A percentile compares a stretch with the other conserved stretches of the same genome.
Evolutionary conservation across 108 stramenopile species (phyloP).

Genomic region (Mayamaea pseudoterrestris): DNA sequence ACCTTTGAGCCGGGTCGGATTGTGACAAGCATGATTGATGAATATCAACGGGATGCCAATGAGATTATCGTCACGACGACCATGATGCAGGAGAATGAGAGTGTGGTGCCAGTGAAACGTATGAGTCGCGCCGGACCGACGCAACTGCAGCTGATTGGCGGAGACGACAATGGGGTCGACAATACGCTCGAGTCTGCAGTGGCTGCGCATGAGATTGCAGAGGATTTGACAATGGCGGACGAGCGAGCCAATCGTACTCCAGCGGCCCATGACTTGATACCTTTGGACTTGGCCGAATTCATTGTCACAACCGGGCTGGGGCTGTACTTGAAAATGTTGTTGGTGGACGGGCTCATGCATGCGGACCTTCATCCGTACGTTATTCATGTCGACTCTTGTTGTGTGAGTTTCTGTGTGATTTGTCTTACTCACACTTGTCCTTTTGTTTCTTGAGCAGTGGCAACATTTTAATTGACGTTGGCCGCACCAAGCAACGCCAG

Average conservation of each 20-base stretch:
- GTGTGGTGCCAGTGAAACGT: too few relatives aligned
- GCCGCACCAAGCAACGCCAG: too few relatives aligned
- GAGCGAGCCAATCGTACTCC: too few relatives aligned
- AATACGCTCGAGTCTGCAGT: too few relatives aligned
- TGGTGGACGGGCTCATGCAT: constrained; percentile 71
- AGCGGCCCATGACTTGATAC: constrained; percentile 24
- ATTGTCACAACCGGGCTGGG: constrained; percentile 60
- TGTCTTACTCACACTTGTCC: too few relatives aligned
- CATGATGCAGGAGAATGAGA: too few relatives aligned
- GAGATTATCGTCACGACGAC: background rate
- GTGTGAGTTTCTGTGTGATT: constrained; percentile 3
- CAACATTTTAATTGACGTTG: too few relatives aligned
- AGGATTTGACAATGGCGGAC: too few relatives aligned
- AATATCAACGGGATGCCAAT: constrained; percentile 14
- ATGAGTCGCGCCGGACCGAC: too few relatives aligned
- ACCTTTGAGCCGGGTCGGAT: constrained; percentile 41
- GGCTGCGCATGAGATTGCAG: too few relatives aligned
- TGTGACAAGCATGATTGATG: constrained; percentile 20
- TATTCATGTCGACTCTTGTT: constrained; percentile 2
- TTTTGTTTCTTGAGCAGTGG: too few relatives aligned
- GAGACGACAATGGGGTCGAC: background rate
- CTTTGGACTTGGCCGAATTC: constrained; percentile 28
- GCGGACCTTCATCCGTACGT: constrained; percentile 77
- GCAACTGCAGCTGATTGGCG: too few relatives aligned
- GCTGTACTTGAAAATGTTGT: constrained; percentile 81